Evolutionary conservation across 1,284 basidiomycete genomes (phyloP), one percentile per base, ranked within the genome.

Genomic region (Fomitopsis betulina): DNA sequence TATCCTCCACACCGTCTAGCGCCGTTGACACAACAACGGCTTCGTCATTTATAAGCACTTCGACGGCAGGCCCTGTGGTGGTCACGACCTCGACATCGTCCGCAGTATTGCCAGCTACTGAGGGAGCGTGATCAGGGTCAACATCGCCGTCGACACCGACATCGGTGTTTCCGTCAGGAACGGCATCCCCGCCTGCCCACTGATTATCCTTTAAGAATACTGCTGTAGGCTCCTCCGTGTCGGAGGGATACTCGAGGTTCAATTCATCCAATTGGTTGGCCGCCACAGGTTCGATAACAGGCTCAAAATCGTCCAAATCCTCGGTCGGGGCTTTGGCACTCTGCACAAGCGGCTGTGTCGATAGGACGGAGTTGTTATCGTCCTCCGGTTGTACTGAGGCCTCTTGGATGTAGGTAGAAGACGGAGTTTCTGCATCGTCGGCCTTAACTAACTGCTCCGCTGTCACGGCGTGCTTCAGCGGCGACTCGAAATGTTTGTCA

Each of bases 91-190:
- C 32, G 9, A 13, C 32, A 19, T 30, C 27, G 7, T 27, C 49
- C 13, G 40, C 55, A 13, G 35, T 17, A 13, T 57, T 33, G 5
- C 50, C 50, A 30, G 39, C 53, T 3, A 59, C 58, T 9, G 25
- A 42, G 21, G n/a, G 35, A 7, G 58, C 54, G 3, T 51, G 45
- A 15, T 76, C 74, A 8, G 70, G 70, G 57, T 75, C 75, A 15
- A 70, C 51, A 23, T 58, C 56, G 15, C 53, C 58, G 23, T 60
- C 54, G 9, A 53, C 58, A 13, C 65, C 65, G 12, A 53, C 53
- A 15, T 65, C 64, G 32, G 35, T 17, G 32, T 32, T 51, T 15
- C 32, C 33, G 33, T 39, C 60, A n/a, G 32, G 19, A 12, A 33
- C n/a, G 15, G 33, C 19, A 37, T 19, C 30, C 13, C 15, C 32